These are phyloP conservation scores for Vitis hybrid DNA, from an alignment of 177 flowering plant genomes.

Conservation along the genomic window DNA sequence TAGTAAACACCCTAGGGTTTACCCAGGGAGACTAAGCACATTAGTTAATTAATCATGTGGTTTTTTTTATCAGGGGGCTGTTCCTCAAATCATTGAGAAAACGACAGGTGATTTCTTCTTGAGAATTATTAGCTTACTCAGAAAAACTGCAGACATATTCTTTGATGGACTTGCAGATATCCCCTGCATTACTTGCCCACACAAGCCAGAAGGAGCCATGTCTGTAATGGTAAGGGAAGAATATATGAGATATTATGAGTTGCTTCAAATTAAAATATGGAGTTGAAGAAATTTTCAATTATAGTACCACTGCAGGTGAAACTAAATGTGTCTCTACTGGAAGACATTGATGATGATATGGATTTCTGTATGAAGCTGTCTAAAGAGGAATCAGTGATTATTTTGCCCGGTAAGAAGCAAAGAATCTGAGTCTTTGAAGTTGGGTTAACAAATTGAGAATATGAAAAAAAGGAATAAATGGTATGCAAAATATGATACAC, in stretches of 20 bases:
- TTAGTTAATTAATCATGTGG: no score
- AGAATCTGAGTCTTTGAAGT: background rate
- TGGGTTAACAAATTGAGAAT: no score
- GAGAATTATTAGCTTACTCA: slow-evolving; percentile 21
- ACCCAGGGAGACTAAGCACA: no score
- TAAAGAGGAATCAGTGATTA: slow-evolving; percentile 57
- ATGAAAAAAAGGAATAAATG: no score
- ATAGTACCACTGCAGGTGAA: slow-evolving; percentile 32
- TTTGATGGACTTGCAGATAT: slow-evolving; percentile 32
- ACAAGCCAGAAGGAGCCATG: slow-evolving; percentile 50
- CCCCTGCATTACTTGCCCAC: slow-evolving; percentile 38
- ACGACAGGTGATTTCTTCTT: slow-evolving; percentile 33
- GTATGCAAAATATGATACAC: no score
- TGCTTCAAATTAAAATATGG: background rate
- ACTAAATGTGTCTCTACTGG: slow-evolving; percentile 28
- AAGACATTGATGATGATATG: slow-evolving; percentile 43
- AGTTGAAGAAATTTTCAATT: background rate
- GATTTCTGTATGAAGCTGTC: slow-evolving; percentile 45
- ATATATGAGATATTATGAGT: background rate
- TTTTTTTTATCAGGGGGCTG: slow-evolving; percentile 32
- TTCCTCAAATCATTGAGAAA: slow-evolving; percentile 38
- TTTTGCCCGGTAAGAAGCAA: slow-evolving; percentile 47
- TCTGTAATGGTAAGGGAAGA: slow-evolving; percentile 35
- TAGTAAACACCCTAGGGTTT: no score
- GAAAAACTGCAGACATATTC: slow-evolving; percentile 23